Conservation (phyloP, 345 rosid species). For the Noccaea bulbosa region DNA sequence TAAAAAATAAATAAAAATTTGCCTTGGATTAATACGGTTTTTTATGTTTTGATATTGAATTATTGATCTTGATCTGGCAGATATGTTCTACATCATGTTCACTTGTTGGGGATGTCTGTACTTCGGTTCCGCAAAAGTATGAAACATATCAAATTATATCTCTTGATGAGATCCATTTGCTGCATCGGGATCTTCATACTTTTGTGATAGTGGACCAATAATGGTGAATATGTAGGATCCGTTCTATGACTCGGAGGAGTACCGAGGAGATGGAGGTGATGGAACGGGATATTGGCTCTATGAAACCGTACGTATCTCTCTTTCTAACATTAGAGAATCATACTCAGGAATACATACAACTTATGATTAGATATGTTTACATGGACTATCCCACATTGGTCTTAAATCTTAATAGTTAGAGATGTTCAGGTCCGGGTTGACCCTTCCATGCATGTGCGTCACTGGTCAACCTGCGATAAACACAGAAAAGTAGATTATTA, state of each 20-base stretch:
- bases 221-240: constrained; percentile 64
- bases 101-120: constrained; percentile 90
- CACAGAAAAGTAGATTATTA: not conserved
- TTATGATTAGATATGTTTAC: not conserved
- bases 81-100: constrained; percentile 86
- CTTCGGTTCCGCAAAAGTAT: constrained; percentile 82
- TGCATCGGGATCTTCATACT: not conserved
- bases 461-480: not conserved
- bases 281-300: constrained; percentile 90
- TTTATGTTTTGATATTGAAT: not conserved
- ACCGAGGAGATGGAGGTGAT: constrained; percentile 91
- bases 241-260: constrained; percentile 81
- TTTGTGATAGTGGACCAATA: constrained; percentile 3
- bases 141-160: not conserved
- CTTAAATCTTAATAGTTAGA: not conserved
- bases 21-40: not conserved
- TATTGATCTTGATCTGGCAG: constrained; percentile 44
- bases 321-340: not conserved
- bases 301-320: constrained; percentile 62
- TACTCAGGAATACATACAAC: not conserved
- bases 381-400: not conserved
- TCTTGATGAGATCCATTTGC: constrained; percentile 15
- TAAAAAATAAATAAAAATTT: not conserved
- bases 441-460: not conserved
- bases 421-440: not conserved